These are phyloP conservation scores for Thermomucor indicae-seudaticae DNA, from an alignment of 371 early-diverging fungal genomes.

Conservation along the genomic window DNA sequence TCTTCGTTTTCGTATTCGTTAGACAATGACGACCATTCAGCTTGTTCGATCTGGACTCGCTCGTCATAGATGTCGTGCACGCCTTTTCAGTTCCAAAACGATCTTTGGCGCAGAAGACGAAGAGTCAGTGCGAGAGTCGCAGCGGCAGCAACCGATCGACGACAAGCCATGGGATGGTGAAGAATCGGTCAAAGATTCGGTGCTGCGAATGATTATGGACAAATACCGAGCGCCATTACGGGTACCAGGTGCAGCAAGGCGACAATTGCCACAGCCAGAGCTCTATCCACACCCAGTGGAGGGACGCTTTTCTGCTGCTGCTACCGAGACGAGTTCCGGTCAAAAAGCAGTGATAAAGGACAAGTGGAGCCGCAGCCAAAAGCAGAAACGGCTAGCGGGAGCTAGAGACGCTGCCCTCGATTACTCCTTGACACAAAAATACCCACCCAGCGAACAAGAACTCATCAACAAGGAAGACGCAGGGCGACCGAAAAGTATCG, in stretches of 20 bases:
- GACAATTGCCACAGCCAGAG: conserved; percentile 22
- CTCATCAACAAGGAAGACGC: conserved; percentile 10
- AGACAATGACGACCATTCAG: too few relatives aligned
- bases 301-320: background rate
- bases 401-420: conserved; percentile 24
- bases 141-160: conserved; percentile 8
- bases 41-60: too few relatives aligned
- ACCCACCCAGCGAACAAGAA: conserved; percentile 6
- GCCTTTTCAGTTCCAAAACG: too few relatives aligned
- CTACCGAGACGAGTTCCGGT: conserved; percentile 11
- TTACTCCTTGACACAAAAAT: conserved; percentile 15
- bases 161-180: conserved; percentile 32
- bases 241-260: conserved; percentile 31
- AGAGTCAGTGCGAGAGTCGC: background rate
- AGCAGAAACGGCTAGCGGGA: conserved; percentile 17
- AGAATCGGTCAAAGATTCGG: conserved; percentile 21
- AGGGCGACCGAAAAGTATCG: conserved; percentile 10
- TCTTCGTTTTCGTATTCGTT: too few relatives aligned
- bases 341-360: conserved; percentile 16
- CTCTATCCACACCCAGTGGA: conserved; percentile 3
- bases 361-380: conserved; percentile 4
- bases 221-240: conserved; percentile 25
- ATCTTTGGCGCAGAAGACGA: background rate
- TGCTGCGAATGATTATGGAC: conserved; percentile 31
- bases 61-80: too few relatives aligned